These are phyloP conservation scores for Agastache rugosa DNA, from an alignment of 257 asterid species.

Conservation along the genomic window DNA sequence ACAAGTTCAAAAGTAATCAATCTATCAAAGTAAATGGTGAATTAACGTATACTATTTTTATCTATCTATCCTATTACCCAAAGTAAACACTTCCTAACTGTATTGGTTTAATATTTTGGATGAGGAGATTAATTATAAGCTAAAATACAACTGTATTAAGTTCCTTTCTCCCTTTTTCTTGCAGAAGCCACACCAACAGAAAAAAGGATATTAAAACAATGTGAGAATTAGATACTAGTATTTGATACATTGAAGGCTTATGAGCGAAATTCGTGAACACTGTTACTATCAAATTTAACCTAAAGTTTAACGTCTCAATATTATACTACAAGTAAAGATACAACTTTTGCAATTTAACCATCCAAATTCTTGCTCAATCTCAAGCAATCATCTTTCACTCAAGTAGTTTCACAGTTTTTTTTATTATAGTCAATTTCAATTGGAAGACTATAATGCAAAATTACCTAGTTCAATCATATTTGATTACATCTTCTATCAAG, in stretches of 20 bases:
- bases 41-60: no score
- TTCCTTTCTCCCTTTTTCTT: not conserved
- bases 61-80: no score
- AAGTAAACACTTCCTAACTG: no score
- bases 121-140: no score
- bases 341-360: not conserved
- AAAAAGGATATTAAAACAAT: not conserved
- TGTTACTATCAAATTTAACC: not conserved
- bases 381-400: not conserved
- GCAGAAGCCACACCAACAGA: not conserved
- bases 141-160: not conserved
- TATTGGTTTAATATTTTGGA: no score
- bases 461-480: not conserved
- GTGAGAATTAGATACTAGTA: not conserved
- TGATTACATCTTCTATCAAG: not conserved
- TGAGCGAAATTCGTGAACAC: not conserved
- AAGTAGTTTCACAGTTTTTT: not conserved
- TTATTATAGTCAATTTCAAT: not conserved
- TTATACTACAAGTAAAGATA: not conserved
- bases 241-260: not conserved
- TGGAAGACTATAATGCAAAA: slow-evolving; percentile 8
- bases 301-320: not conserved
- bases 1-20: no score
- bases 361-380: not conserved
- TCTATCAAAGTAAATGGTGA: no score